Conservation (phyloP, 495 filamentous ascomycete species). For the Oleoguttula mirabilis region DNA sequence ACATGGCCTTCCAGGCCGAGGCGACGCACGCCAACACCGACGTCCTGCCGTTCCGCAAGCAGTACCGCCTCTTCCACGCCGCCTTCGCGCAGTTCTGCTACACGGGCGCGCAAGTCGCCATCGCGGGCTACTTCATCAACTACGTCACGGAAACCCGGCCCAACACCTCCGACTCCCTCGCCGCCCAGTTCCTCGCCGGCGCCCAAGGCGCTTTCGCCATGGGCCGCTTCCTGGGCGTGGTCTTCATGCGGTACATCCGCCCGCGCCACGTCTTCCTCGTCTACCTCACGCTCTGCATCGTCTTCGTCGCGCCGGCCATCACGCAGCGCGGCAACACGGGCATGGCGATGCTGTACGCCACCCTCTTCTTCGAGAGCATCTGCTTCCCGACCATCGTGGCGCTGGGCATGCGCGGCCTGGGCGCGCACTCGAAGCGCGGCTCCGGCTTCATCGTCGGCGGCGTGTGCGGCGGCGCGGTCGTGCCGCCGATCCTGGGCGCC, state of each 20-base stretch:
- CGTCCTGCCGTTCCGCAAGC: slow-evolving; percentile 44
- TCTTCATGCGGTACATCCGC: slow-evolving; percentile 34
- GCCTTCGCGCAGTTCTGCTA: slow-evolving; percentile 61
- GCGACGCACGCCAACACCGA: slow-evolving; percentile 31
- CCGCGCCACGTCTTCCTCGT: slow-evolving; percentile 27
- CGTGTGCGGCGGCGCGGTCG: slow-evolving; percentile 51
- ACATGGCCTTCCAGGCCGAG: slow-evolving; percentile 49
- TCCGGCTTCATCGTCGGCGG: slow-evolving; percentile 55
- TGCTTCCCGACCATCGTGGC: slow-evolving; percentile 58
- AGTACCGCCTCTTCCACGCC: slow-evolving; percentile 56
- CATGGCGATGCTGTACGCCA: slow-evolving; percentile 48
- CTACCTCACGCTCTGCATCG: slow-evolving; percentile 29
- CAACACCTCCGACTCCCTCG: slow-evolving; percentile 8
- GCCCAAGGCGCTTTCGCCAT: slow-evolving; percentile 56
- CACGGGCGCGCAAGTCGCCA: slow-evolving; percentile 54
- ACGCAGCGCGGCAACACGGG: slow-evolving; percentile 21
- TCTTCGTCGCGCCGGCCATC: slow-evolving; percentile 48
- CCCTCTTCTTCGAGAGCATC: slow-evolving; percentile 59
- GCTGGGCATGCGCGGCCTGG: slow-evolving; percentile 55
- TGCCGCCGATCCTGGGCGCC: slow-evolving; percentile 53
- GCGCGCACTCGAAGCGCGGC: slow-evolving; percentile 57
- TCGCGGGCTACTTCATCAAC: slow-evolving; percentile 45
- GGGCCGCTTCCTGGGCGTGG: slow-evolving; percentile 49
- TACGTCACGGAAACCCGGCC: slow-evolving; percentile 29
- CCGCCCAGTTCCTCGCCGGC: slow-evolving; percentile 46